Conservation (phyloP, 345 rosid species). For the Populus ilicifolia region DNA sequence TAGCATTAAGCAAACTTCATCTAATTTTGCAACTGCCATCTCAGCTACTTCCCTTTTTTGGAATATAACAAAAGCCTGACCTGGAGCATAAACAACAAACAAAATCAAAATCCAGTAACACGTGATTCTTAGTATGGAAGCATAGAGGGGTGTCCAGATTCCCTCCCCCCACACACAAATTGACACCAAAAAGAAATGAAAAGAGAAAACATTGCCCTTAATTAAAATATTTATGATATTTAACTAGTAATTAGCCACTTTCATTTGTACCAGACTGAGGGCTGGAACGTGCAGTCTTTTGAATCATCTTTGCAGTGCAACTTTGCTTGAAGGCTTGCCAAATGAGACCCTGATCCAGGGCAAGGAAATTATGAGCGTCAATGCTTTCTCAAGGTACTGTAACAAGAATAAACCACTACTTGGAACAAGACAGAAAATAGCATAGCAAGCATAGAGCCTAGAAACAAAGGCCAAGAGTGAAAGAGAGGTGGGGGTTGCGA, state of each 20-base stretch:
- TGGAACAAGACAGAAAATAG: background rate
- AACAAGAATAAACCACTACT: background rate
- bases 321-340: slow-evolving; percentile 55
- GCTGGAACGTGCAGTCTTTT: slow-evolving; percentile 37
- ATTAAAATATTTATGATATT: background rate
- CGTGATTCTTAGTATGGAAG: background rate
- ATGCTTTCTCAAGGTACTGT: background rate
- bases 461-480: background rate
- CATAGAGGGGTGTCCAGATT: background rate
- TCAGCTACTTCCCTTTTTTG: slow-evolving; percentile 59
- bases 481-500: no score
- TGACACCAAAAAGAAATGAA: background rate
- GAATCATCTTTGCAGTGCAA: slow-evolving; percentile 68
- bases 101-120: slow-evolving; percentile 1
- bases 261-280: slow-evolving; percentile 53
- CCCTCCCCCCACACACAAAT: background rate
- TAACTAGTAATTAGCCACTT: background rate
- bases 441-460: background rate
- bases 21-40: slow-evolving; percentile 44
- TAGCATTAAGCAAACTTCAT: slow-evolving; percentile 61
- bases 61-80: slow-evolving; percentile 73
- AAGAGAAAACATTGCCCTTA: no score
- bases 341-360: slow-evolving; percentile 52
- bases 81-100: slow-evolving; percentile 35
- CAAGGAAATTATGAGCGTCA: background rate